Evolutionary conservation across 441 rosid species (phyloP), one percentile per base, ranked within the genome.

Genomic region (Mallotus japonicus): DNA sequence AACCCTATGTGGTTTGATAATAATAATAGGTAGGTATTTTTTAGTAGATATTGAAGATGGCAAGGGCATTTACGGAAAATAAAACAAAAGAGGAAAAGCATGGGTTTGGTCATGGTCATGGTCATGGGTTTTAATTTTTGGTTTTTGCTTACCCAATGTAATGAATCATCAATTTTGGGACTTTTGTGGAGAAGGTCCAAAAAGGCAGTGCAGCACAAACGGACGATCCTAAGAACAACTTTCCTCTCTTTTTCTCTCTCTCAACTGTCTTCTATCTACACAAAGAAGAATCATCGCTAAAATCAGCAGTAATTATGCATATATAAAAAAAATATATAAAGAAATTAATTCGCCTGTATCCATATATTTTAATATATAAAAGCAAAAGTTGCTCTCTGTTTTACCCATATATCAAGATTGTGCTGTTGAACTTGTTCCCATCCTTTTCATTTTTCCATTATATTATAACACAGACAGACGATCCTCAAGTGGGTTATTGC

Each of bases 181-280:
- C 40, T 75, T 20, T 53, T 13, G 76, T 22, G 79, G 59, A 64
- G 77, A 66, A 71, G 78, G 84, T 80, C 84, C 83, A 62, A 77
- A 69, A 57, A 64, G 76, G 76, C 76, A 32, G 75, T 49, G 59
- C 51, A 56, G 77, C 83, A 46, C 78, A 70, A 85, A 77, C 82
- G 85, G 83, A 81, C 80, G 80, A 81, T 73, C 82, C 84, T 22
- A 81, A 78, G 82, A 69, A 69, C 74, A 3, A 14, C 65, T 47
- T 14, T 5, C 8, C 55, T 28, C 51, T 75, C 28, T 67, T 20
- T 14, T 44, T 22, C 13, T 71, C 69, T 59, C 76, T 49, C 65
- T 32, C 22, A 58, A 61, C 66, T 75, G 55, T 67, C 40, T 62
- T 49, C 42, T 24, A 49, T 74, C 82, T 73, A 65, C 62, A 58